These are phyloP conservation scores for Chlorella sp. DNA, from an alignment of 139 green algal species.

Conservation along the genomic window DNA sequence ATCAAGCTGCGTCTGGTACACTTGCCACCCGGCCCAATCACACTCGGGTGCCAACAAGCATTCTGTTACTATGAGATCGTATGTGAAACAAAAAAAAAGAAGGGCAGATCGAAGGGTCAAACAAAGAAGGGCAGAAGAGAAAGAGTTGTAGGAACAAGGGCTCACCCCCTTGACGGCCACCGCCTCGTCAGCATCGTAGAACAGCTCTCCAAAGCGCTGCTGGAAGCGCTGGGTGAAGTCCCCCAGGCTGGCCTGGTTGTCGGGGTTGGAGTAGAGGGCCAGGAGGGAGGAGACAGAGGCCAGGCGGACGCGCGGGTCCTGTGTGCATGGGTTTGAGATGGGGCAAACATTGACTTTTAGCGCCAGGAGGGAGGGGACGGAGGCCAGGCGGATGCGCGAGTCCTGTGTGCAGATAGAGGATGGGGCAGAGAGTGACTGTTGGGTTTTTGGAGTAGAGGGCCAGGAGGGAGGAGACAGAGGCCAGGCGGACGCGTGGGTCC, in stretches of 20 bases:
- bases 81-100: too few relatives aligned
- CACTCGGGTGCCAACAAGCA: too few relatives aligned
- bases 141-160: too few relatives aligned
- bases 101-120: too few relatives aligned
- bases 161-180: constrained; percentile 82
- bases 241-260: constrained; percentile 67
- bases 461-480: constrained; percentile 61
- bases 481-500: constrained; percentile 65
- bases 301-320: constrained; percentile 68
- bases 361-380: too few relatives aligned
- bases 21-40: too few relatives aligned
- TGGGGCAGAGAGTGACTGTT: too few relatives aligned
- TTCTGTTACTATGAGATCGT: too few relatives aligned
- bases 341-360: neutral
- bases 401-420: too few relatives aligned
- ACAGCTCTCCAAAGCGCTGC: constrained; percentile 82
- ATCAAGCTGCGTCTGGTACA: too few relatives aligned
- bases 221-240: constrained; percentile 86
- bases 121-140: too few relatives aligned
- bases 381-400: too few relatives aligned
- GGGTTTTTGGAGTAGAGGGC: constrained; percentile 67
- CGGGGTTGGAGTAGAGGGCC: constrained; percentile 66
- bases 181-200: constrained; percentile 80
- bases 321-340: neutral
- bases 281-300: constrained; percentile 62